Evolutionary conservation across 768 basidiomycete genomes (phyloP).

Genomic region (Megacollybia marginata): DNA sequence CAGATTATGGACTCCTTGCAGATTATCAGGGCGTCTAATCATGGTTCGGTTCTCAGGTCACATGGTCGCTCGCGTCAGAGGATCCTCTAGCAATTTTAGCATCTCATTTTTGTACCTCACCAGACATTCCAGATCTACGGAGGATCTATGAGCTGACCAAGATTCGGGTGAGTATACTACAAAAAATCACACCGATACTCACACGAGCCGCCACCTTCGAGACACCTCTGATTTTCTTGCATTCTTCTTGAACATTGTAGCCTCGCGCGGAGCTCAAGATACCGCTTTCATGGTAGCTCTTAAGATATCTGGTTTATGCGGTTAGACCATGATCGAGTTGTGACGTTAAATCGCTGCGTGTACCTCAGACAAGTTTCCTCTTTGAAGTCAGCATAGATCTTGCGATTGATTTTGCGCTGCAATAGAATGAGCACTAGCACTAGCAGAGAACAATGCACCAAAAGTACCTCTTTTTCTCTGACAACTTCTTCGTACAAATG

Average conservation of each 20-base stretch:
- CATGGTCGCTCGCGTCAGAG: too few species aligned
- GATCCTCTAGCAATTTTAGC: too few species aligned
- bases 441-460: not conserved
- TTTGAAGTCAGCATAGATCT: slow-evolving; percentile 70
- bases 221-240: slow-evolving; percentile 53
- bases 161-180: not conserved
- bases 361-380: slow-evolving; percentile 70
- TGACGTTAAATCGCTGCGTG: slow-evolving; percentile 1
- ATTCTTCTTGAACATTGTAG: slow-evolving; percentile 52
- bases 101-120: too few species aligned
- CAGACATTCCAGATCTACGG: not conserved
- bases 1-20: too few species aligned
- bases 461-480: slow-evolving; percentile 56
- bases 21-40: too few species aligned
- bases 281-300: slow-evolving; percentile 45
- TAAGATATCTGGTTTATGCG: slow-evolving; percentile 45
- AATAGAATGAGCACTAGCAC: not conserved
- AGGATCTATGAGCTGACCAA: not conserved
- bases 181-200: slow-evolving; percentile 2
- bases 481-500: slow-evolving; percentile 75
- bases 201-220: slow-evolving; percentile 34
- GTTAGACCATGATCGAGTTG: too few species aligned
- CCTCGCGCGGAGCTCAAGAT: slow-evolving; percentile 43
- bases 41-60: too few species aligned
- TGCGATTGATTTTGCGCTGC: slow-evolving; percentile 70